Percentiles rank a stretch among this genome's conserved stretches.
phyloP scores from a whole-genome alignment of 148 eudicot species.

The Silene uniflora region DNA sequence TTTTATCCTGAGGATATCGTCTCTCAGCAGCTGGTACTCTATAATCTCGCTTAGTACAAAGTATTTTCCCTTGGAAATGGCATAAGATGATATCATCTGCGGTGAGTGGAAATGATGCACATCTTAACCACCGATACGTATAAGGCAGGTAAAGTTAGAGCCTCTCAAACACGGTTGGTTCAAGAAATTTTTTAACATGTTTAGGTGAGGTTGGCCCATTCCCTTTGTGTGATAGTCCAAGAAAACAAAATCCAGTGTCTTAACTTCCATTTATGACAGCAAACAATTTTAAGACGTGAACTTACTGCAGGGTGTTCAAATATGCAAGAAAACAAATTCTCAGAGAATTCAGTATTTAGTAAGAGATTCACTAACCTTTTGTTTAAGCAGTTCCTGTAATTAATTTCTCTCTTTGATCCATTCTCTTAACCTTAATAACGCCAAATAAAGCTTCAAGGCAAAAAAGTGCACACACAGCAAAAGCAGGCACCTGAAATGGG shows the following conservation, averaged over 20 bases:
- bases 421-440: conserved; percentile 65
- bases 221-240: too few relatives aligned
- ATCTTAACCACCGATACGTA: not conserved
- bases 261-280: not conserved
- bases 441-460: conserved; percentile 87
- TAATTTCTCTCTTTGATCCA: conserved; percentile 78
- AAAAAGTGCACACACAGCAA: conserved; percentile 56
- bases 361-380: conserved; percentile 30
- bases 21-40: too few relatives aligned
- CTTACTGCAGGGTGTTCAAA: not conserved
- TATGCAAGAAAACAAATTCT: not conserved
- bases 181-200: too few relatives aligned
- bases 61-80: too few relatives aligned
- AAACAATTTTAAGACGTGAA: not conserved
- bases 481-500: conserved; percentile 65
- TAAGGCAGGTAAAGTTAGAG: too few relatives aligned
- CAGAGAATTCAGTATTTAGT: not conserved
- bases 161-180: too few relatives aligned
- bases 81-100: not conserved
- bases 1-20: too few relatives aligned
- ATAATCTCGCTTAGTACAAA: too few relatives aligned
- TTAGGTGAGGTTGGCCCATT: too few relatives aligned
- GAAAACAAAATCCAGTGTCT: not conserved
- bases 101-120: not conserved
- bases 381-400: conserved; percentile 91